phyloP scores from a whole-genome alignment of 345 rosid species.

The Geranium rotundifolium region DNA sequence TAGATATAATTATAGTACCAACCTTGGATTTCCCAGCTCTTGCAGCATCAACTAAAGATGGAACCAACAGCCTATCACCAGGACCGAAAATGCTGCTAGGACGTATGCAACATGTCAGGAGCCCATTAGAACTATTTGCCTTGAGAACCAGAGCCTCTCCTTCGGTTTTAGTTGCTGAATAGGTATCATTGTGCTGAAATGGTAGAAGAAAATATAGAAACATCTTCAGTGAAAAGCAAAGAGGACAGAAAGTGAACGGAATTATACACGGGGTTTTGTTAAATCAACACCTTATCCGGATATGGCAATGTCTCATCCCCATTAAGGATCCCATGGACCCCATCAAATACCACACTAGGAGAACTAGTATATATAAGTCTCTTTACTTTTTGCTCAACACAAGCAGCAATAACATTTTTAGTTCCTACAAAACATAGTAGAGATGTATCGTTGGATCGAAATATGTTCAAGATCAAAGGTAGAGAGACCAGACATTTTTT shows the following conservation, averaged over 20 bases:
- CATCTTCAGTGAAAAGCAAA: too few species aligned
- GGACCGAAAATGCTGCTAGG: slow-evolving; percentile 95
- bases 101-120: slow-evolving; percentile 82
- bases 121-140: slow-evolving; percentile 63
- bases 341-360: slow-evolving; percentile 88
- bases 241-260: not conserved
- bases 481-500: not conserved
- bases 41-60: slow-evolving; percentile 75
- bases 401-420: slow-evolving; percentile 73
- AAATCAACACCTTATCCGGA: slow-evolving; percentile 40
- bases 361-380: slow-evolving; percentile 90
- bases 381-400: slow-evolving; percentile 61
- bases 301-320: slow-evolving; percentile 68
- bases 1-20: slow-evolving; percentile 7
- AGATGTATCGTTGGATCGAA: not conserved
- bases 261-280: not conserved
- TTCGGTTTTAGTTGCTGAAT: slow-evolving; percentile 84
- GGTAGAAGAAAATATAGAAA: not conserved
- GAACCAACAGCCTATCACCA: slow-evolving; percentile 78
- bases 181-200: slow-evolving; percentile 75
- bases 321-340: slow-evolving; percentile 45
- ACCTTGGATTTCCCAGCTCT: slow-evolving; percentile 92
- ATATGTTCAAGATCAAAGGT: not conserved
- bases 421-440: slow-evolving; percentile 22
- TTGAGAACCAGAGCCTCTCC: slow-evolving; percentile 62